Percentiles rank a stretch among this genome's conserved stretches.
These are phyloP conservation scores for Tuber calosporum DNA, from an alignment of 495 filamentous ascomycete genomes.

Conservation along the genomic window DNA sequence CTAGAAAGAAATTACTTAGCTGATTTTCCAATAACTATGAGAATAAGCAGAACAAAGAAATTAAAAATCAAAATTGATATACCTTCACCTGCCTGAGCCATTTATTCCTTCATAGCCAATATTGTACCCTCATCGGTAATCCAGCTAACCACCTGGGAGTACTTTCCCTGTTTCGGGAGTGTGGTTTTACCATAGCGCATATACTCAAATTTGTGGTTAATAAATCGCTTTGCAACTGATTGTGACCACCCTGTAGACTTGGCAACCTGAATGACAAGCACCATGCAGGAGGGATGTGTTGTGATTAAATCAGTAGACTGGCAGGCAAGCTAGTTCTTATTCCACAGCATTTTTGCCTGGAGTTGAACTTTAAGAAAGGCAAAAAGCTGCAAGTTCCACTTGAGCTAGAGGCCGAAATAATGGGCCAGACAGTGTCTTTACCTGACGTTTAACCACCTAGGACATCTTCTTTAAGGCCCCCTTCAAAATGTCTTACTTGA, in stretches of 20 bases:
- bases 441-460: background rate
- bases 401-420: too few species aligned
- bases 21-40: background rate
- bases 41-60: background rate
- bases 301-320: too few species aligned
- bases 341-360: too few species aligned
- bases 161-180: background rate
- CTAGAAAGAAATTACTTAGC: background rate
- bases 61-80: background rate
- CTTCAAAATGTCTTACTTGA: background rate
- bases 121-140: constrained; percentile 4
- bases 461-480: background rate
- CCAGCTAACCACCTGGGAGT: background rate
- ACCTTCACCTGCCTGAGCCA: constrained; percentile 1
- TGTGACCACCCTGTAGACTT: too few species aligned
- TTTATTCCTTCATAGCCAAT: constrained; percentile 7
- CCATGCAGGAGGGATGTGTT: too few species aligned
- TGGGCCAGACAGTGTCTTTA: too few species aligned
- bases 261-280: too few species aligned
- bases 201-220: constrained; percentile 2
- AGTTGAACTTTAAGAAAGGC: too few species aligned
- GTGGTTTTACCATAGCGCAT: background rate
- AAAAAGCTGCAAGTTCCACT: too few species aligned
- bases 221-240: background rate
- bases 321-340: too few species aligned